Evolutionary conservation across 2,329 filamentous ascomycete species (phyloP), one percentile per base, ranked within the genome.

Genomic region (Didymella lethalis): DNA sequence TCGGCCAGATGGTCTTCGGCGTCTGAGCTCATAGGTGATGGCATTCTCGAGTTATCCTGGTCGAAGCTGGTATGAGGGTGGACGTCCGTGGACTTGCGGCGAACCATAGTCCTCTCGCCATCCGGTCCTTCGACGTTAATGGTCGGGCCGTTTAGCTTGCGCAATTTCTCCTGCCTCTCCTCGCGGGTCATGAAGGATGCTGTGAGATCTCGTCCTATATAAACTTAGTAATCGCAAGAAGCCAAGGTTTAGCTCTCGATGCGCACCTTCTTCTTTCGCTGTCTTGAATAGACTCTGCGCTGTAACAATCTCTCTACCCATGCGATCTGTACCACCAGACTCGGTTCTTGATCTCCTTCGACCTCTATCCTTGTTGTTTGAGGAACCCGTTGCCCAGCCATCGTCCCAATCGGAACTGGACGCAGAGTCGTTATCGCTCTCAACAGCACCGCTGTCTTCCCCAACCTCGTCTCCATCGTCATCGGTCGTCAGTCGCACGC

Each of bases 21-120:
- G 59, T 98, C 95, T 2, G 92, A 96, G 63, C 92, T 90, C 57
- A 93, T 84, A 0, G 87, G 86, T 0, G 86, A 88, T 3, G 83
- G 82, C 41, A 82, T 65, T 29, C 80, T 80, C 80, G 89, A 77
- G 79, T 84, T 84, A 14, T 85, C 83, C 58, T 88, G 81, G 70
- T 97, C 93, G 73, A 93, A 97, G 73, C 89, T 95, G 11, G 91
- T 96, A 52, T 87, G 86, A 1, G 93, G 93, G 74, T 96, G 93
- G 2, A 84, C 83, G 25, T 67, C 68, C 3, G 67, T 68, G 1
- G 82, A 73, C 72, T 86, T 88, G 62, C 73, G 84, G 71, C 65
- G 76, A 34, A 64, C 75, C 64, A 81, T 79, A n/a, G 53, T 38
- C 66, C 84, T 87, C 55, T 90, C 86, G 16, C 88, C 71, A 3